Percentiles rank a stretch among this genome's conserved stretches.
These are phyloP conservation scores for Irpex sp. DNA, from an alignment of 1,284 basidiomycete genomes.

Conservation along the genomic window DNA sequence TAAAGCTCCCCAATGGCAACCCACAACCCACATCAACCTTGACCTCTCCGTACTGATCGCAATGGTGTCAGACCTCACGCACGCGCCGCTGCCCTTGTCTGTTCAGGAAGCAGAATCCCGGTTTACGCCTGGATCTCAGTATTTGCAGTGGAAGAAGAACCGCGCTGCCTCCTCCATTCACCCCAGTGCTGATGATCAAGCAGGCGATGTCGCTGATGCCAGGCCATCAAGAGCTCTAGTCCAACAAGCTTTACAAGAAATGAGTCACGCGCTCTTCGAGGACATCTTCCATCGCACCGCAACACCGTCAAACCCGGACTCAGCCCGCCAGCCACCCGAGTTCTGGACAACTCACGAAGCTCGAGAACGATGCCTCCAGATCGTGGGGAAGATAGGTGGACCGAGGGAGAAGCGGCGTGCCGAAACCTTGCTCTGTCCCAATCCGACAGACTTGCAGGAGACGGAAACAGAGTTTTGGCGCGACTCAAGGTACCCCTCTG, in stretches of 20 bases:
- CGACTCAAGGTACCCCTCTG: conserved; percentile 52
- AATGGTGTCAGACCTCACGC: conserved; percentile 78
- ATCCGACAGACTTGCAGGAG: conserved; percentile 11
- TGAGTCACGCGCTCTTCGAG: conserved; percentile 59
- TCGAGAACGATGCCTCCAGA: conserved; percentile 60
- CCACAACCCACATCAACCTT: conserved; percentile 67
- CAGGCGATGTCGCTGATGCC: conserved; percentile 26
- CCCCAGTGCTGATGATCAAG: conserved; percentile 21
- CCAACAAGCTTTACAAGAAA: conserved; percentile 70
- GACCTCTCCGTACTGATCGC: conserved; percentile 83
- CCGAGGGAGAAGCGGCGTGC: conserved; percentile 56
- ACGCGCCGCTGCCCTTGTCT: conserved; percentile 59
- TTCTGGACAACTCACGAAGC: conserved; percentile 83
- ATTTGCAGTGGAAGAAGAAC: conserved; percentile 57
- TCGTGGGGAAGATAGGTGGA: conserved; percentile 73
- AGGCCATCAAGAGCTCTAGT: conserved; percentile 63
- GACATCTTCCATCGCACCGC: conserved; percentile 47
- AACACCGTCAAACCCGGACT: neutral
- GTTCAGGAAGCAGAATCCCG: conserved; percentile 56
- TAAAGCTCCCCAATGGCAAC: conserved; percentile 18
- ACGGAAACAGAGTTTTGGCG: conserved; percentile 53
- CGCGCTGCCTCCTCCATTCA: conserved; percentile 18
- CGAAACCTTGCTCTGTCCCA: conserved; percentile 46
- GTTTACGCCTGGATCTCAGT: conserved; percentile 55
- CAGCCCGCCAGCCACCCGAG: conserved; percentile 30